Percentiles rank a stretch among this genome's conserved stretches.
Evolutionary conservation across 768 basidiomycete species (phyloP).

Genomic region (Terana coerulea): DNA sequence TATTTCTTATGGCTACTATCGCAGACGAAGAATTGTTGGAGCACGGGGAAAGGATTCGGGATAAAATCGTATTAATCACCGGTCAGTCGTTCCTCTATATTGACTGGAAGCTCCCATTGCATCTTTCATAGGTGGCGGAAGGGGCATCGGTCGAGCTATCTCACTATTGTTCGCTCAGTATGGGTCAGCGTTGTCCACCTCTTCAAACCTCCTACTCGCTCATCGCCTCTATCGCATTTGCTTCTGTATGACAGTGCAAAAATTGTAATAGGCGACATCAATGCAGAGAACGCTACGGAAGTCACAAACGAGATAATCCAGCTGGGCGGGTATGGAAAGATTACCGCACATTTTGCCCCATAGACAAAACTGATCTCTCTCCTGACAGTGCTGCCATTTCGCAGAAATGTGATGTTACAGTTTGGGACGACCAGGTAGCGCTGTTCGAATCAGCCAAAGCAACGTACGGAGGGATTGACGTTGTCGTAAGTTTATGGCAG

Average conservation of each 20-base stretch:
- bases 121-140: constrained; percentile 18
- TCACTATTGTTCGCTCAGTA: constrained; percentile 20
- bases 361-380: not conserved
- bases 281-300: not conserved
- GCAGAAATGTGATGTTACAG: constrained; percentile 18
- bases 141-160: constrained; percentile 24
- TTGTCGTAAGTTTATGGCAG: constrained; percentile 24
- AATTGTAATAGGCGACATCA: not conserved
- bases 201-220: not conserved
- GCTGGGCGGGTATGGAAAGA: not conserved
- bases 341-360: not conserved
- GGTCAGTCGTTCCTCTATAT: constrained; percentile 14
- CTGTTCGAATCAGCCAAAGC: constrained; percentile 28
- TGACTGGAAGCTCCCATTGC: not conserved
- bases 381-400: constrained; percentile 12
- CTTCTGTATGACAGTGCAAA: not conserved
- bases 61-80: constrained; percentile 24
- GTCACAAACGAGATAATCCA: not conserved
- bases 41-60: constrained; percentile 20
- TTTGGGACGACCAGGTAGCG: constrained; percentile 24
- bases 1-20: constrained; percentile 21
- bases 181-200: constrained; percentile 13
- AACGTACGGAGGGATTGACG: constrained; percentile 26
- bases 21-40: constrained; percentile 18
- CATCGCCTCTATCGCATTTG: no score